Evolutionary conservation across 2,329 filamentous ascomycete species (phyloP).

Genomic region (Apiospora sp.): DNA sequence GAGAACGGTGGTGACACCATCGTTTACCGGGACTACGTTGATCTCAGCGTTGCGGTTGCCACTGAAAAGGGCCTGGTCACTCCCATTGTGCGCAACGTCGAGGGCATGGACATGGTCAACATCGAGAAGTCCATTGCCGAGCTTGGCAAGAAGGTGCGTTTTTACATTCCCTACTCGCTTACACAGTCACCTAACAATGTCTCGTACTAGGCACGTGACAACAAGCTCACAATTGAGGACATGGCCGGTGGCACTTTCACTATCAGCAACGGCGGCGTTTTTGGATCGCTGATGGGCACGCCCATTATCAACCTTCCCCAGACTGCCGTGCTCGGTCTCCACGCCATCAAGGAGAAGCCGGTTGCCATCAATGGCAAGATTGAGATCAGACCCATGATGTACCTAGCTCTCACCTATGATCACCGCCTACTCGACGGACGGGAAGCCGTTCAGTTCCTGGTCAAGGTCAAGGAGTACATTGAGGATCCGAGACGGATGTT

Average conservation of each 20-base stretch:
- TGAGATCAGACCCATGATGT: conserved; percentile 99
- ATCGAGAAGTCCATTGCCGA: conserved; percentile 94
- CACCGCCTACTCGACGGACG: conserved; percentile 94
- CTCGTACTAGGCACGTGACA: conserved; percentile 77
- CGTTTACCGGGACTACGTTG: conserved; percentile 97
- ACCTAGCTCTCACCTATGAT: conserved; percentile 95
- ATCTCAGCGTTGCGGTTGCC: conserved; percentile 95
- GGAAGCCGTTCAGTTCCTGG: conserved; percentile 94
- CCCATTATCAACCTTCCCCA: conserved; percentile 98
- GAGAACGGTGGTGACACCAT: conserved; percentile 96
- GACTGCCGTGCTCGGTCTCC: conserved; percentile 88
- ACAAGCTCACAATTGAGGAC: conserved; percentile 97
- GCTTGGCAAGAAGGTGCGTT: conserved; percentile 86
- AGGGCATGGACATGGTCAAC: conserved; percentile 84
- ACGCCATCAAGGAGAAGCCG: conserved; percentile 95
- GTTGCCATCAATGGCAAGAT: conserved; percentile 92
- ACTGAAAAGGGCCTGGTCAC: conserved; percentile 98
- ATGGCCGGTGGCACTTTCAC: conserved; percentile 99
- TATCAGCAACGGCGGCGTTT: conserved; percentile 96
- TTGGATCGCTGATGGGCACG: conserved; percentile 96
- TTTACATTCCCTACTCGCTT: neutral
- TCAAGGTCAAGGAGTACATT: conserved; percentile 97
- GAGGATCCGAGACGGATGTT: conserved; percentile 96
- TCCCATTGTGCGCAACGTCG: conserved; percentile 92
- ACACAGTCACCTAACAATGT: neutral